Evolutionary conservation across 2,329 filamentous ascomycete genomes (phyloP).

Genomic region (Sporothrix phasma): DNA sequence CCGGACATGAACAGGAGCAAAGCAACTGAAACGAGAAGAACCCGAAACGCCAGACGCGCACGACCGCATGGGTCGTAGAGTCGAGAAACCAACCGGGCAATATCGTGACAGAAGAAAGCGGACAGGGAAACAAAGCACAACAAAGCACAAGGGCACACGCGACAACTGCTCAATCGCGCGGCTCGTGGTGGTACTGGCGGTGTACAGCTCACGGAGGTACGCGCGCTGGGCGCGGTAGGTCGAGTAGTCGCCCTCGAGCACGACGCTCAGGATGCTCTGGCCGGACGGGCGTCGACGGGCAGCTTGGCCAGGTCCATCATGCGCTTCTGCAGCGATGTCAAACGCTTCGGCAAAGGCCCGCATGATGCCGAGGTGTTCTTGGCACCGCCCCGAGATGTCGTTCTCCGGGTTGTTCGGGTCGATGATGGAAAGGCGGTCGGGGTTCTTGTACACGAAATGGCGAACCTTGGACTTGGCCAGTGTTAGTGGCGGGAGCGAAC

Average conservation of each 20-base stretch:
- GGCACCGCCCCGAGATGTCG: constrained; percentile 84
- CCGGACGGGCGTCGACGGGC: constrained; percentile 21
- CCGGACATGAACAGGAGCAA: neutral
- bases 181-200: constrained; percentile 26
- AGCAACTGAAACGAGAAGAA: neutral
- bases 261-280: constrained; percentile 56
- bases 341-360: constrained; percentile 59
- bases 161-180: neutral
- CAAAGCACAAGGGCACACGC: neutral
- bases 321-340: constrained; percentile 42
- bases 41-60: neutral
- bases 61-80: neutral
- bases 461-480: constrained; percentile 33
- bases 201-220: constrained; percentile 46
- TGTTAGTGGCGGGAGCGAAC: no score
- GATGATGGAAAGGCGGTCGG: constrained; percentile 69
- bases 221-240: constrained; percentile 61
- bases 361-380: constrained; percentile 57
- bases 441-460: constrained; percentile 46
- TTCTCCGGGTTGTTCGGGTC: constrained; percentile 81
- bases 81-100: neutral
- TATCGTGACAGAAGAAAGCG: neutral
- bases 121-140: neutral
- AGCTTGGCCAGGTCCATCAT: constrained; percentile 42
- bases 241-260: constrained; percentile 71